These are phyloP conservation scores for Suhomyces maxii DNA, from an alignment of 1,139 yeast species.

Conservation along the genomic window DNA sequence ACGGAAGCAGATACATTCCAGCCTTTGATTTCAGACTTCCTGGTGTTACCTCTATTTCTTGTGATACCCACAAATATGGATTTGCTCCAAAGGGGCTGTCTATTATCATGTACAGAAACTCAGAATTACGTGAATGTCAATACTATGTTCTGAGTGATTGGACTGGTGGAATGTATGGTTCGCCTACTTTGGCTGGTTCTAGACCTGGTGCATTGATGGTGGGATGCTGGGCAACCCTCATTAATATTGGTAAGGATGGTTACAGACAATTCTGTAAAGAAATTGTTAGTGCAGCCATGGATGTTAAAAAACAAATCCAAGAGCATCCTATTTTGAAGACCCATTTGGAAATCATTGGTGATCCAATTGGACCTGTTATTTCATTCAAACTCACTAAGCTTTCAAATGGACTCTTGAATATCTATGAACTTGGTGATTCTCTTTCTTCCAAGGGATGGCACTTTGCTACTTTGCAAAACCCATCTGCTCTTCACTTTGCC, in stretches of 20 bases:
- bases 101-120: conserved; percentile 79
- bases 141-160: conserved; percentile 82
- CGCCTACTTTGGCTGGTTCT: conserved; percentile 95
- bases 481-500: conserved; percentile 90
- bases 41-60: conserved; percentile 96
- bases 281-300: conserved; percentile 66
- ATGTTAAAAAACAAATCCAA: conserved; percentile 51
- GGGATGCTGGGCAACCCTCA: conserved; percentile 95
- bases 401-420: conserved; percentile 41
- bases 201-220: conserved; percentile 96
- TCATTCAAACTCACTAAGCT: conserved; percentile 58
- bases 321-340: conserved; percentile 38
- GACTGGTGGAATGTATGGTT: conserved; percentile 95
- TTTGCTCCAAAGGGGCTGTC: conserved; percentile 98
- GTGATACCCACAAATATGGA: conserved; percentile 97
- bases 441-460: conserved; percentile 83
- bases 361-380: conserved; percentile 80
- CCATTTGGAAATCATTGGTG: conserved; percentile 64
- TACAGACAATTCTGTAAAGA: conserved; percentile 65
- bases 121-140: conserved; percentile 71
- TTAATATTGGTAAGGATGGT: conserved; percentile 78
- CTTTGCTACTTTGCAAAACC: conserved; percentile 78
- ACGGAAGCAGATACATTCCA: conserved; percentile 47
- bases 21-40: conserved; percentile 82
- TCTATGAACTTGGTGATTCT: conserved; percentile 75